Base-by-base conservation (phyloP, 2,329 filamentous ascomycete genomes). In the Monascus ruber region DNA sequence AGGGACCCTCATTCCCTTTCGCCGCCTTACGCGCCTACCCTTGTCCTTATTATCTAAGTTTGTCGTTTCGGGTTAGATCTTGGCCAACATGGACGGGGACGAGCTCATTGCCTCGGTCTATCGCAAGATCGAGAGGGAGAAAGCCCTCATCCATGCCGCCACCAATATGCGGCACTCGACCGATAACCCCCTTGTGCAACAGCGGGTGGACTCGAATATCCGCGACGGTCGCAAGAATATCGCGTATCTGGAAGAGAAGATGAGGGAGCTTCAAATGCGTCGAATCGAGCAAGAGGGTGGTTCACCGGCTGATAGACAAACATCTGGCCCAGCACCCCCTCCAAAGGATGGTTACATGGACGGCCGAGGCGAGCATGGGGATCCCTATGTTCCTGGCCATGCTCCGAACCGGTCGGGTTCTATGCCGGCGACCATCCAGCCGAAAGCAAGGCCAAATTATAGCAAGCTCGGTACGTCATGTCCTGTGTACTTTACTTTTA, bases 81-180 rank as follows among this genome's bases (percentile, higher is more conserved):
- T 17, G 17, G 17, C 62, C 63, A 69, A 50, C 59, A 79, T 78
- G 69, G 70, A 69, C 46, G 70, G 69, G 60, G 74, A 80, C 58
- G 72, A 77, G 51, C 71, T 77, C 48, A 73, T 79, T 66, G 79
- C 79, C 66, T 83, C 86, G 64, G 87, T 98, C 69, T 79, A 83
- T 69, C 83, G 81, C 71, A 96, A 98, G 82, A 96, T 98, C 66
- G 86, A 95, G 73, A 81, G 89, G 63, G 91, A 98, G 69, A 89
- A 88, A 73, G 84, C 83, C 55, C 80, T 96, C 58, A 91, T 98
- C 72, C 84, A 84, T 64, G 89, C 86, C 55, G 89, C 89, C 52
- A 91, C 85, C 67, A 79, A 84, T 54, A 94, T 98, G 88, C 83
- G 87, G 66, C 83, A 88, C 67, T 88, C 91, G 64, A 95, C 89